phyloP scores from a whole-genome alignment of 805 yeast genomes.

The Metschnikowia amazonensis region DNA sequence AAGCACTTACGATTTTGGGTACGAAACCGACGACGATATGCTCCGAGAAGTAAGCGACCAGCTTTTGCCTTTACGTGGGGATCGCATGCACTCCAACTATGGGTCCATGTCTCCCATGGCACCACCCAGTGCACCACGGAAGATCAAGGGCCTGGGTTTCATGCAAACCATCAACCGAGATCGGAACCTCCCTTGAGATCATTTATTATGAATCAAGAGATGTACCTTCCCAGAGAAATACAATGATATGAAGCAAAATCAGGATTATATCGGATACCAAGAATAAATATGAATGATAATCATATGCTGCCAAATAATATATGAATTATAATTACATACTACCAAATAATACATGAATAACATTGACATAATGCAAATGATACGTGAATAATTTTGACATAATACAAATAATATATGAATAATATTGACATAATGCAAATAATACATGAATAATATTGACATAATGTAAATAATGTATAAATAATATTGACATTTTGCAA shows the following conservation, averaged over 20 bases:
- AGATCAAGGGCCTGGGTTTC: constrained; percentile 22
- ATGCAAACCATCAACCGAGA: constrained; percentile 21
- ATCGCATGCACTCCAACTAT: constrained; percentile 6
- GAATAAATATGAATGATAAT: too few relatives aligned
- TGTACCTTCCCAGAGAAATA: not conserved
- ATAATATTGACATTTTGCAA: too few relatives aligned
- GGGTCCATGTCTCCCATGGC: constrained; percentile 14
- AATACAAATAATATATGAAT: too few relatives aligned
- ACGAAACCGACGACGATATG: constrained; percentile 42
- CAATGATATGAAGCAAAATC: not conserved
- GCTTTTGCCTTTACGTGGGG: constrained; percentile 25
- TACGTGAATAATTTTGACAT: too few relatives aligned
- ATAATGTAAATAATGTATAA: too few relatives aligned
- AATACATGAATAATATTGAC: too few relatives aligned
- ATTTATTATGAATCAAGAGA: not conserved
- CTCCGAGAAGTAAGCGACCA: constrained; percentile 29
- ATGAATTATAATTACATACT: too few relatives aligned
- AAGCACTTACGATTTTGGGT: constrained; percentile 32
- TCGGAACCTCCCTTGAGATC: constrained; percentile 20
- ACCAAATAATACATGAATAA: too few relatives aligned
- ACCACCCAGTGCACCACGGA: constrained; percentile 23
- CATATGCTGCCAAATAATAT: too few relatives aligned
- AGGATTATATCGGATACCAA: too few relatives aligned
- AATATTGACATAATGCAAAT: too few relatives aligned
- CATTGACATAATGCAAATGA: too few relatives aligned